These are phyloP conservation scores for Toxoplasma gondii DNA, from an alignment of 169 alveolate genomes.

Conservation along the genomic window DNA sequence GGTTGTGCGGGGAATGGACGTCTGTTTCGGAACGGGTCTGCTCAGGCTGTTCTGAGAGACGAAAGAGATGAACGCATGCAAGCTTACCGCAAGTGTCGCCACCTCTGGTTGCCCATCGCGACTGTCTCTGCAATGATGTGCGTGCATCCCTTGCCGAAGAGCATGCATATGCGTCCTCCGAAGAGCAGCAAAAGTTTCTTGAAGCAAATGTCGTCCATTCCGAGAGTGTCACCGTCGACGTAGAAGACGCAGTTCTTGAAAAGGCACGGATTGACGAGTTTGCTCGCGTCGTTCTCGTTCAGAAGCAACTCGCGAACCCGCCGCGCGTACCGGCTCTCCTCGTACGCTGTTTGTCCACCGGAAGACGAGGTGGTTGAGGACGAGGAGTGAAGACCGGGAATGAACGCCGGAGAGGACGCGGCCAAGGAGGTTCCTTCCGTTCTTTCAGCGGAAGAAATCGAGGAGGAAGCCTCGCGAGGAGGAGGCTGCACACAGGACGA, in stretches of 20 bases:
- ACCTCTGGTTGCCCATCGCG: constrained; percentile 67
- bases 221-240: constrained; percentile 17
- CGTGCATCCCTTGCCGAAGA: constrained; percentile 48
- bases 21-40: too few species aligned
- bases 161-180: constrained; percentile 30
- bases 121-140: constrained; percentile 59
- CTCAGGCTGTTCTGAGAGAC: not conserved
- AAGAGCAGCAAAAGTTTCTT: constrained; percentile 29
- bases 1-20: too few species aligned
- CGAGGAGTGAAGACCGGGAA: not conserved
- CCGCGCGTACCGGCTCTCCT: not conserved
- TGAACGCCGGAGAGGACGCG: not conserved
- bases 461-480: not conserved
- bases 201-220: constrained; percentile 35
- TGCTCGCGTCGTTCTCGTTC: not conserved
- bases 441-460: not conserved
- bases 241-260: constrained; percentile 16
- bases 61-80: not conserved
- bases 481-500: too few species aligned
- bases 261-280: not conserved
- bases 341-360: not conserved
- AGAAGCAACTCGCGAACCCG: not conserved
- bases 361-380: not conserved
- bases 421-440: not conserved
- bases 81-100: constrained; percentile 60